phyloP scores from a whole-genome alignment of 2,329 filamentous ascomycete genomes.

The Exutisphaerella laricina region DNA sequence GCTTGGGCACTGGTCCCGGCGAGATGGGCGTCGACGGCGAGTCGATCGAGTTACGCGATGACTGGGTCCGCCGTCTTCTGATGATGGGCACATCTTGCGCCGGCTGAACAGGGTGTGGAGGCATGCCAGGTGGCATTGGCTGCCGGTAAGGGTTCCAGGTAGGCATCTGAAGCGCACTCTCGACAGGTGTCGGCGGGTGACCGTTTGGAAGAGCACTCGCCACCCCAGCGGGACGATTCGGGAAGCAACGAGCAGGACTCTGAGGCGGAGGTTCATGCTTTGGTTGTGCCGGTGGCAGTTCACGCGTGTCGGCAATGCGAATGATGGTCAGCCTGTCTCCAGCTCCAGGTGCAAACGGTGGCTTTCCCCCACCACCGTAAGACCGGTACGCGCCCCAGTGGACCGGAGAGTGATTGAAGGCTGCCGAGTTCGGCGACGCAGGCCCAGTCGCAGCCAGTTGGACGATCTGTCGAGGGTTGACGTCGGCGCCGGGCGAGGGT shows the following conservation, averaged over 20 bases:
- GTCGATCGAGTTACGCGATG: conserved; percentile 3
- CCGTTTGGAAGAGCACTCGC: not conserved
- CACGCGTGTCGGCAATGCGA: not conserved
- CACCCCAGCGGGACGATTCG: too few species aligned
- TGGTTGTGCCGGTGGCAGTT: not conserved
- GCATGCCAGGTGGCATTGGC: not conserved
- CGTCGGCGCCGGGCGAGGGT: not conserved
- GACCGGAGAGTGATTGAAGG: conserved; percentile 4
- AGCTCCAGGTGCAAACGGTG: conserved; percentile 1
- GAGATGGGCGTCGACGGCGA: conserved; percentile 4
- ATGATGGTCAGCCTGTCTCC: conserved; percentile 2
- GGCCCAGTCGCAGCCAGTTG: not conserved
- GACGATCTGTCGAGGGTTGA: not conserved
- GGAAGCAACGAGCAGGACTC: not conserved
- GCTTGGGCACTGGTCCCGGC: conserved; percentile 3
- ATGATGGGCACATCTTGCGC: conserved; percentile 4
- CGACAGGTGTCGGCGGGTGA: not conserved
- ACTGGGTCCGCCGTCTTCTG: conserved; percentile 2
- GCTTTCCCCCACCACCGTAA: conserved; percentile 2
- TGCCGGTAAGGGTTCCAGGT: conserved; percentile 3
- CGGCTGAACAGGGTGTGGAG: not conserved
- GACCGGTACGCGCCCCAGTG: conserved; percentile 5
- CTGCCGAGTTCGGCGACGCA: not conserved
- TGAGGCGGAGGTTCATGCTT: not conserved
- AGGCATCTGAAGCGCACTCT: not conserved